Percentiles rank a stretch among this genome's conserved stretches.
Evolutionary conservation across 768 basidiomycete species (phyloP).

Genomic region (Mycena leptocephala): DNA sequence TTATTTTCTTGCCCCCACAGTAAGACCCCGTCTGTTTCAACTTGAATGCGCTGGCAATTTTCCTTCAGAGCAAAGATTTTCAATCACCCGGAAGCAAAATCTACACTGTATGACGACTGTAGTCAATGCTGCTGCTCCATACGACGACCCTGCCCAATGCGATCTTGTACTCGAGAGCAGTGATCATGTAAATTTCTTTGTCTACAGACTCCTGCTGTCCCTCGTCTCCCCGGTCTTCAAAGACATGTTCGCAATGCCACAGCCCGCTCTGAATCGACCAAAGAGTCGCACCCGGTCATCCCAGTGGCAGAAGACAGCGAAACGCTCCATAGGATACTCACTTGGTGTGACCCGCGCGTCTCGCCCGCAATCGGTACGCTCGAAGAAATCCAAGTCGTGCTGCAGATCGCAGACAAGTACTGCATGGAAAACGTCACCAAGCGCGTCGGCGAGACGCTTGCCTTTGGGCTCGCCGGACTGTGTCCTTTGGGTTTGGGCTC

Average conservation of each 20-base stretch:
- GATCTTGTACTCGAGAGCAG: slow-evolving; percentile 27
- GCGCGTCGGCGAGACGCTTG: slow-evolving; percentile 46
- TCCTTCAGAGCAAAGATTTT: not conserved
- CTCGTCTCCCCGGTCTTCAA: slow-evolving; percentile 44
- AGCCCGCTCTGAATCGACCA: slow-evolving; percentile 12
- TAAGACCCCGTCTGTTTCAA: not conserved
- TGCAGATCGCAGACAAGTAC: slow-evolving; percentile 58
- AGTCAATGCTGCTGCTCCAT: not conserved
- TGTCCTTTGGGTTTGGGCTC: slow-evolving; percentile 48
- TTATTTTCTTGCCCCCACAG: not conserved
- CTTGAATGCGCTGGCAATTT: not conserved
- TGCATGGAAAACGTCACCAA: slow-evolving; percentile 51
- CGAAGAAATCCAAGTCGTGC: slow-evolving; percentile 51
- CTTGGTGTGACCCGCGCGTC: slow-evolving; percentile 55
- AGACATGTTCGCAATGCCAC: slow-evolving; percentile 46
- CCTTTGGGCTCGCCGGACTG: slow-evolving; percentile 17
- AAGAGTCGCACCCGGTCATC: slow-evolving; percentile 36
- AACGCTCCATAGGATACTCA: slow-evolving; percentile 51
- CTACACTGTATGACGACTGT: not conserved
- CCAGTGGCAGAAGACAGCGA: slow-evolving; percentile 48
- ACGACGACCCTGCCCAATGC: slow-evolving; percentile 5
- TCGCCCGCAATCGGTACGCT: slow-evolving; percentile 50
- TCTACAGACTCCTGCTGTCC: slow-evolving; percentile 40
- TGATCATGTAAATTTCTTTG: slow-evolving; percentile 44
- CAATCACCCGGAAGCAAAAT: not conserved